A percentile compares a stretch with the other conserved stretches of the same genome.
Evolutionary conservation across 306 rosid genomes (phyloP).

Genomic region (Inga leiocalycina): DNA sequence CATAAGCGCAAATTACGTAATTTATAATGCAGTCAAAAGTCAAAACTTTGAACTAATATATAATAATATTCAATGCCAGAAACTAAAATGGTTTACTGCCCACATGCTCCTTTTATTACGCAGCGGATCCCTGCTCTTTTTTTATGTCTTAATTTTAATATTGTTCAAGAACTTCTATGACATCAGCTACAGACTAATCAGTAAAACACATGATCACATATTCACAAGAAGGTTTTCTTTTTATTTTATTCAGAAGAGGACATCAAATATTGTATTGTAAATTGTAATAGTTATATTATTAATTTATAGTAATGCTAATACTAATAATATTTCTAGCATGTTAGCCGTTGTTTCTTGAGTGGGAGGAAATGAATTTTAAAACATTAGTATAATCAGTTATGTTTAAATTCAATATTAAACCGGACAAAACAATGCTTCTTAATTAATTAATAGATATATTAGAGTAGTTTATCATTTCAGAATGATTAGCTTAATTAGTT

Average conservation of each 20-base stretch:
- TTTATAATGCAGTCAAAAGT: not conserved
- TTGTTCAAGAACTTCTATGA: not conserved
- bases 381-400: not conserved
- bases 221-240: not conserved
- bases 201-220: not conserved
- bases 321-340: not conserved
- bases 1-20: not conserved
- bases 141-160: not conserved
- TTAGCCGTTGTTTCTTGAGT: not conserved
- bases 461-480: no score
- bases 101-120: not conserved
- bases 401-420: not conserved
- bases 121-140: not conserved
- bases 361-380: not conserved
- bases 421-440: not conserved
- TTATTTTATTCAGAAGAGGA: not conserved
- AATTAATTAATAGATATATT: no score
- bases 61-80: not conserved
- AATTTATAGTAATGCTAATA: not conserved
- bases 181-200: not conserved
- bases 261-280: not conserved
- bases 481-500: no score
- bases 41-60: not conserved
- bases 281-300: no score
- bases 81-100: not conserved